phyloP scores from a whole-genome alignment of 495 filamentous ascomycete genomes.

The Endocarpon pusillum region DNA sequence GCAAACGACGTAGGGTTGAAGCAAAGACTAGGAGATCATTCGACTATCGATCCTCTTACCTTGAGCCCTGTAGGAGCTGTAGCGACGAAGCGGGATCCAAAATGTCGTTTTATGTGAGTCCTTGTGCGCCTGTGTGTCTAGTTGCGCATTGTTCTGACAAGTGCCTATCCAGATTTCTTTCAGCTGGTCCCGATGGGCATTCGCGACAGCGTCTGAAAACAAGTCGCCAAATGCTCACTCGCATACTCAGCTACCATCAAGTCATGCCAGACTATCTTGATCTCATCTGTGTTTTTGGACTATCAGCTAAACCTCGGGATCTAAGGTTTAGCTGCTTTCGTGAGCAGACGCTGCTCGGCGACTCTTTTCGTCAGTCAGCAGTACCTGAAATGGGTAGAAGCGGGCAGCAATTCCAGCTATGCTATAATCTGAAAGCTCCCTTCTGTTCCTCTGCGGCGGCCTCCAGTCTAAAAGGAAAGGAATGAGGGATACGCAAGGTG shows the following conservation, averaged over 20 bases:
- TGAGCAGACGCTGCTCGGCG: constrained; percentile 10
- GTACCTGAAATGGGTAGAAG: constrained; percentile 19
- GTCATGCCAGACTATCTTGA: constrained; percentile 28
- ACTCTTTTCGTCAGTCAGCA: too few species aligned
- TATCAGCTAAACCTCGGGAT: constrained; percentile 13
- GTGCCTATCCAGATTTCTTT: too few species aligned
- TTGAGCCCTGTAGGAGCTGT: constrained; percentile 3
- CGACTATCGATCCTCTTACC: not conserved
- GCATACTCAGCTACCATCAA: constrained; percentile 25
- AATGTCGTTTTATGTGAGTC: constrained; percentile 15
- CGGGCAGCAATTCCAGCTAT: constrained; percentile 20
- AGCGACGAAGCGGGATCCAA: constrained; percentile 13
- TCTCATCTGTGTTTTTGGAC: constrained; percentile 24
- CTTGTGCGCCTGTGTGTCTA: constrained; percentile 10
- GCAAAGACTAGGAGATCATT: constrained; percentile 6
- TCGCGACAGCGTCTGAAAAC: constrained; percentile 13
- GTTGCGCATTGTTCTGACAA: too few species aligned
- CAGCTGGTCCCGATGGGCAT: constrained; percentile 5
- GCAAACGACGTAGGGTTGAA: constrained; percentile 8
- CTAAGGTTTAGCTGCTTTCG: constrained; percentile 15
- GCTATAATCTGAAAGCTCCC: constrained; percentile 22
- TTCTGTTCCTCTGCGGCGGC: constrained; percentile 8
- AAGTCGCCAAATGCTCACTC: constrained; percentile 15
- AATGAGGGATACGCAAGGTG: constrained; percentile 25
- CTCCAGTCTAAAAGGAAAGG: constrained; percentile 12